Evolutionary conservation across 148 eudicot genomes (phyloP).

Genomic region (Limonium bicolor): DNA sequence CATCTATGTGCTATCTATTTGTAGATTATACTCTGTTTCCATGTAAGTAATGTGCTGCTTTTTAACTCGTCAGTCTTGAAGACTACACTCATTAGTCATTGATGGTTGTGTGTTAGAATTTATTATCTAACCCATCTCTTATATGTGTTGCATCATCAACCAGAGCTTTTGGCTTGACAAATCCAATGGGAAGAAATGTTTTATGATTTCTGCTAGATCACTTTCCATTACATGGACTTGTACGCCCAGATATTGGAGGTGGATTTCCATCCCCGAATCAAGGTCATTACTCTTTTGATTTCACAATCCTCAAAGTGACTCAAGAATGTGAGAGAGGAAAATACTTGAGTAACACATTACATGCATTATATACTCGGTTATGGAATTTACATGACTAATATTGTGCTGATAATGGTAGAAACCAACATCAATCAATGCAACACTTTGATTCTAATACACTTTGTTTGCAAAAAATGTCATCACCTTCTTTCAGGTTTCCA

Average conservation of each 20-base stretch:
- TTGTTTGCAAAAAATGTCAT: background rate
- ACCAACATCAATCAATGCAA: no score
- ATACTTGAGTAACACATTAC: no score
- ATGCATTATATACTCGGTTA: background rate
- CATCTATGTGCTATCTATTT: no score
- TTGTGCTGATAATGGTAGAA: background rate
- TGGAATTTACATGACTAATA: background rate
- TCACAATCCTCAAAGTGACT: background rate
- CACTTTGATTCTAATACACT: no score
- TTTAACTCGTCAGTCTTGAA: no score
- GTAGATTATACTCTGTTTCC: no score
- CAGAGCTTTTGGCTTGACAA: constrained; percentile 63
- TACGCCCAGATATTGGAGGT: constrained; percentile 58
- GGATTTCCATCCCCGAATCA: constrained; percentile 33
- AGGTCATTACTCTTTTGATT: constrained; percentile 17
- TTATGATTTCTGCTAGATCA: constrained; percentile 37
- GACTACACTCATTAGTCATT: no score
- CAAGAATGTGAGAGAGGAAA: no score
- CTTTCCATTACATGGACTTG: constrained; percentile 55
- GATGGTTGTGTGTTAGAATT: no score
- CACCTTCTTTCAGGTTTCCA: constrained; percentile 38
- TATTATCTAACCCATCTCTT: no score
- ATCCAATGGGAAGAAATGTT: constrained; percentile 48
- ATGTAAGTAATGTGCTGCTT: no score
- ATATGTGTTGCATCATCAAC: no score